Conservation (phyloP, 2,329 filamentous ascomycete species). For the Ophiognomonia clavigignenti-juglandacearum region DNA sequence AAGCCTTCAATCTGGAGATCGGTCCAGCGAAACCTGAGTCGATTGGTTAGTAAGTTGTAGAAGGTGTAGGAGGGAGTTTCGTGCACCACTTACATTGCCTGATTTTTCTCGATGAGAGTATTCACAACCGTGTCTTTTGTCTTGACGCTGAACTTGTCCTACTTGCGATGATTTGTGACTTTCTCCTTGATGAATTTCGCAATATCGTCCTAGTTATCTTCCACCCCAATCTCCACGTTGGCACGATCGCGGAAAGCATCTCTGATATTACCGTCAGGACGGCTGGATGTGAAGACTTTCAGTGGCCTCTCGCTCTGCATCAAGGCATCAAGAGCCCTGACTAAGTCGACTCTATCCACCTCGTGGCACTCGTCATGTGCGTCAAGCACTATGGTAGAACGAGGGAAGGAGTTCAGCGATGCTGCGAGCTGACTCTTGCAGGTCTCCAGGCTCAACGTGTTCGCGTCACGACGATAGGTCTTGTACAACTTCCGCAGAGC, state of each 20-base stretch:
- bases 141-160: too few species aligned
- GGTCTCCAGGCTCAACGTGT: slow-evolving; percentile 12
- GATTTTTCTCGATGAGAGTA: too few species aligned
- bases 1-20: too few species aligned
- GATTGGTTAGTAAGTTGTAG: too few species aligned
- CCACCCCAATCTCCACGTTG: slow-evolving; percentile 23
- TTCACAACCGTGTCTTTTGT: too few species aligned
- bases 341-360: slow-evolving; percentile 20
- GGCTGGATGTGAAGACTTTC: slow-evolving; percentile 30
- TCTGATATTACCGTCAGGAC: slow-evolving; percentile 25
- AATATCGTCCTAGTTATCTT: slow-evolving; percentile 26
- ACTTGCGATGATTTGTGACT: slow-evolving; percentile 20
- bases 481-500: slow-evolving; percentile 7
- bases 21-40: too few species aligned
- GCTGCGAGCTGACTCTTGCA: slow-evolving; percentile 20
- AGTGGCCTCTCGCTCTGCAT: slow-evolving; percentile 21
- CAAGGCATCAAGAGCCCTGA: slow-evolving; percentile 22
- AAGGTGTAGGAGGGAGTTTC: too few species aligned
- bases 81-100: too few species aligned
- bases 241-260: slow-evolving; percentile 15
- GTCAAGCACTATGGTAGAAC: slow-evolving; percentile 29
- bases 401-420: slow-evolving; percentile 23
- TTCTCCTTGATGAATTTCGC: slow-evolving; percentile 20
- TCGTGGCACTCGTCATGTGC: slow-evolving; percentile 31
- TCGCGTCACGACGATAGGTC: background rate